A percentile compares a stretch with the other conserved stretches of the same genome.
Conservation (phyloP, 2,329 filamentous ascomycete genomes). For the Anthostomella pinea region DNA sequence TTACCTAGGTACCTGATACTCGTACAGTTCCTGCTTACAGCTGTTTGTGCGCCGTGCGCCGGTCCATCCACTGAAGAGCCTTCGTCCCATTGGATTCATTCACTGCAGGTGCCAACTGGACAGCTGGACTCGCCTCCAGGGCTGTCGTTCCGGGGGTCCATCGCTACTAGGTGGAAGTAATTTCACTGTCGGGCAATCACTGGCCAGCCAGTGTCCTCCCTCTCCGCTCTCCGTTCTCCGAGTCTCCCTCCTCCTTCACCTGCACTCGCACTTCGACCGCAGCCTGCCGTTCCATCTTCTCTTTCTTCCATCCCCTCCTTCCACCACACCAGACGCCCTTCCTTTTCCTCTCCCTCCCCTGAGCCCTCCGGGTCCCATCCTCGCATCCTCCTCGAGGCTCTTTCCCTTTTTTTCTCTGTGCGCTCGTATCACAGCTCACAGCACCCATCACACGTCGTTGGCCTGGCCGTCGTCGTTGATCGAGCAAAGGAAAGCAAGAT, state of each 20-base stretch:
- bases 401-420: constrained; percentile 27
- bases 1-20: too few species aligned
- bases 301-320: constrained; percentile 30
- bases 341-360: constrained; percentile 32
- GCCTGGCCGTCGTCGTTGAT: constrained; percentile 25
- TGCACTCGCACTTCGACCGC: constrained; percentile 19
- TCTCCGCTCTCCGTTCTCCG: constrained; percentile 9
- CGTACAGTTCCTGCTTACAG: too few species aligned
- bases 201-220: too few species aligned
- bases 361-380: constrained; percentile 33
- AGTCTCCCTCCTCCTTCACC: constrained; percentile 14
- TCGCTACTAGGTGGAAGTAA: too few species aligned
- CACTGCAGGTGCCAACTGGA: too few species aligned
- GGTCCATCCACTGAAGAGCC: too few species aligned
- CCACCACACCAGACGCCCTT: constrained; percentile 30
- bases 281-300: constrained; percentile 27
- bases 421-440: constrained; percentile 14
- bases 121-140: too few species aligned
- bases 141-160: too few species aligned
- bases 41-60: too few species aligned
- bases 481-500: constrained; percentile 12
- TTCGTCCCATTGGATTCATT: too few species aligned
- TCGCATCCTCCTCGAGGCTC: constrained; percentile 32
- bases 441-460: constrained; percentile 26
- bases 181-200: constrained; percentile 1